Conservation (phyloP, 495 filamentous ascomycete species). For the Friedmanniomyces simplex region DNA sequence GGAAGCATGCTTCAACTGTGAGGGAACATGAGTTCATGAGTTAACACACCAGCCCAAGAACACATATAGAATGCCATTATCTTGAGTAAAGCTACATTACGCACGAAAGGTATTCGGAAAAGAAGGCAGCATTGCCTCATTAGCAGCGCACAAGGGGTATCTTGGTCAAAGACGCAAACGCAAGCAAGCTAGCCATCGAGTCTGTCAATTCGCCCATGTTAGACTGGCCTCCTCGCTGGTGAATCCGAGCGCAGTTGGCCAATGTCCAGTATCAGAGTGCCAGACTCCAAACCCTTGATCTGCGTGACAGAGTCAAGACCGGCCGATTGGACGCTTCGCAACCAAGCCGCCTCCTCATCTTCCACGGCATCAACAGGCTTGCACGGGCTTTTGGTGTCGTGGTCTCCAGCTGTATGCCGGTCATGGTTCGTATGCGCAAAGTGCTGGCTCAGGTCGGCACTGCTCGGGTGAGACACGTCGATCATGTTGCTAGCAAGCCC, state of each 20-base stretch:
- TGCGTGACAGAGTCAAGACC: background rate
- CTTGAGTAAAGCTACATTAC: too few species aligned
- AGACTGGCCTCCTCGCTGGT: too few species aligned
- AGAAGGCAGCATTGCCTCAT: background rate
- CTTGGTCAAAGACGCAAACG: background rate
- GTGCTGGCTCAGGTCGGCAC: conserved; percentile 6
- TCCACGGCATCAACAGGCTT: background rate
- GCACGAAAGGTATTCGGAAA: background rate
- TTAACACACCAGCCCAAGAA: too few species aligned
- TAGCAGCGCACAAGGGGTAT: background rate
- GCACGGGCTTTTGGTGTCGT: background rate
- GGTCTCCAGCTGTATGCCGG: background rate
- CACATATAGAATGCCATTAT: too few species aligned
- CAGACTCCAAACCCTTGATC: conserved; percentile 6
- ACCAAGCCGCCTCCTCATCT: conserved; percentile 15
- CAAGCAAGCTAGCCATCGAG: background rate
- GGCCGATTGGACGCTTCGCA: conserved; percentile 14
- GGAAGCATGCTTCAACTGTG: too few species aligned
- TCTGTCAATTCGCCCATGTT: too few species aligned
- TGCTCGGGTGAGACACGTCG: conserved; percentile 9
- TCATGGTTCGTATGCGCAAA: conserved; percentile 2
- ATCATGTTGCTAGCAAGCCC: conserved; percentile 14
- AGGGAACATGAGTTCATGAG: too few species aligned
- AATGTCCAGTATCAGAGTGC: conserved; percentile 8
- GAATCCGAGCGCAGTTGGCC: conserved; percentile 6